Conservation (phyloP, 441 rosid genomes). For the Metrosideros polymorpha region DNA sequence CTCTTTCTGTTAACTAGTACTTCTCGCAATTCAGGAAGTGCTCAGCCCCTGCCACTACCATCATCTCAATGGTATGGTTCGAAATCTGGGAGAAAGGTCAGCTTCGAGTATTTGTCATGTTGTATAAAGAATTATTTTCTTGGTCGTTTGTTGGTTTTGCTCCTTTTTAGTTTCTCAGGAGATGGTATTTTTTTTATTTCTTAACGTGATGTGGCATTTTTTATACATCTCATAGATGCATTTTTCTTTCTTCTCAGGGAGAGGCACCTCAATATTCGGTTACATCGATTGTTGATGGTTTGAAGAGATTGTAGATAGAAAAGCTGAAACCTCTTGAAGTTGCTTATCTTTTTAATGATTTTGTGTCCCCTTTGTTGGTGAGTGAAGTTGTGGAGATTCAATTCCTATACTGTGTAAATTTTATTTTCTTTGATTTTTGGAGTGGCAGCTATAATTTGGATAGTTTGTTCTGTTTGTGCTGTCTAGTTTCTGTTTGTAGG, state of each 20-base stretch:
- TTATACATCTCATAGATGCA: not conserved
- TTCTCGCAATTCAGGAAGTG: not conserved
- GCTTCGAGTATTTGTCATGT: not conserved
- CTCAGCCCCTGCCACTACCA: not conserved
- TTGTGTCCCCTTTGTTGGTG: slow-evolving; percentile 40
- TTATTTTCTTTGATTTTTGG: not conserved
- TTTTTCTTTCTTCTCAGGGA: not conserved
- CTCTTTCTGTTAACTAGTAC: not conserved
- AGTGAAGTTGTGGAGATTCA: slow-evolving; percentile 6
- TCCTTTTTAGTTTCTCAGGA: not conserved
- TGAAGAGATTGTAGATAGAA: slow-evolving; percentile 79
- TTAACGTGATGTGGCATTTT: not conserved
- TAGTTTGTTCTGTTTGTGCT: not conserved
- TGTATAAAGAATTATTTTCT: not conserved
- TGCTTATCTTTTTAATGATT: slow-evolving; percentile 78
- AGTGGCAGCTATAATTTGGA: not conserved
- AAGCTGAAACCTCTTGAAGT: slow-evolving; percentile 91
- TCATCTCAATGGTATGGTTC: slow-evolving; percentile 9
- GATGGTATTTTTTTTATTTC: not conserved
- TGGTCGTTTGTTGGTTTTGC: not conserved
- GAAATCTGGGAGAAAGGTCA: slow-evolving; percentile 8
- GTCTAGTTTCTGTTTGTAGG: not conserved
- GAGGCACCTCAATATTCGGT: not conserved
- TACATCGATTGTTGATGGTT: not conserved
- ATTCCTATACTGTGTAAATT: not conserved